phyloP scores from a whole-genome alignment of 352 stramenopile species.

The Aphanomyces euteiches region DNA sequence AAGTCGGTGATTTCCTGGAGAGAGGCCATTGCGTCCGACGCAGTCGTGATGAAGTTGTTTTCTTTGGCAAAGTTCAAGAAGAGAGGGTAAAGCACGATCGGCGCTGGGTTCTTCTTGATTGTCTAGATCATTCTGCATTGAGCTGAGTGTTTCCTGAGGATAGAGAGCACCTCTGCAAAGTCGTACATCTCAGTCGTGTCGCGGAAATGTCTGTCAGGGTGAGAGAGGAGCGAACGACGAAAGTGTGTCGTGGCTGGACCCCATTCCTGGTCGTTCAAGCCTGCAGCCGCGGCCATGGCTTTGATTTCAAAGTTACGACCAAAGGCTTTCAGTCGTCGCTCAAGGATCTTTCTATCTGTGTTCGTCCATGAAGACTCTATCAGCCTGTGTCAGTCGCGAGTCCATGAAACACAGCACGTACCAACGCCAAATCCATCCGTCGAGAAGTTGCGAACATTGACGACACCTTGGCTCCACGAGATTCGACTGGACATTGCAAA shows the following conservation, averaged over 20 bases:
- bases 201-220: conserved; percentile 53
- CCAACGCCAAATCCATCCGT: background rate
- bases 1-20: conserved; percentile 74
- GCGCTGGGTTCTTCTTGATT: conserved; percentile 48
- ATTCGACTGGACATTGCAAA: no score
- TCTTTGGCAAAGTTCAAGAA: conserved; percentile 60
- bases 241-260: conserved; percentile 52
- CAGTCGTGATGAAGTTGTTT: conserved; percentile 38
- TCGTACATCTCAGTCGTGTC: conserved; percentile 52
- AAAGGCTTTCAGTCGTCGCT: conserved; percentile 37
- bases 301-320: conserved; percentile 69
- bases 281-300: conserved; percentile 57
- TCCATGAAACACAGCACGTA: background rate
- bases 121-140: conserved; percentile 32
- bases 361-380: background rate
- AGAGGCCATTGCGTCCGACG: conserved; percentile 37
- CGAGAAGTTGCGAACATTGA: no score
- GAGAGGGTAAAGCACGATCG: conserved; percentile 75
- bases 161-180: conserved; percentile 37
- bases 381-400: background rate
- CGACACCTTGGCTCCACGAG: no score
- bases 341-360: conserved; percentile 21
- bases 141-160: conserved; percentile 13
- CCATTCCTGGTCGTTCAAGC: conserved; percentile 64
- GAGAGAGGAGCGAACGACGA: conserved; percentile 54